These are phyloP conservation scores for Podospora appendiculata DNA, from an alignment of 495 filamentous ascomycete species.

Conservation along the genomic window DNA sequence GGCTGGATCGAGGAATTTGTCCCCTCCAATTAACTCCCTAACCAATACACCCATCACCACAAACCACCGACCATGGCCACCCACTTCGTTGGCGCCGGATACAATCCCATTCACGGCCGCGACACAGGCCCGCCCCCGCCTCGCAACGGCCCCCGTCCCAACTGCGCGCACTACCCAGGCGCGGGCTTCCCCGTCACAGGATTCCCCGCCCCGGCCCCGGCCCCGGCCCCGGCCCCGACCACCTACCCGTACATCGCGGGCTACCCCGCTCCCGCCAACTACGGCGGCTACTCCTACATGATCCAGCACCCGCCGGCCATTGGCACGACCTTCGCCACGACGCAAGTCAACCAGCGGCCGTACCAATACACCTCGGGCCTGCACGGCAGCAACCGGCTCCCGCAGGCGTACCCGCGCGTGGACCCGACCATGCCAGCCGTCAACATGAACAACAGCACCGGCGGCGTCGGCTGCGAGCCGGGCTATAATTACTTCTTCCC, in stretches of 20 bases:
- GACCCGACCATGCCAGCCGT: slow-evolving; percentile 45
- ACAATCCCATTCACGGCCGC: slow-evolving; percentile 18
- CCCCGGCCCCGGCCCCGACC: neutral
- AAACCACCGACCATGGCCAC: neutral
- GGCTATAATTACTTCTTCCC: slow-evolving; percentile 48
- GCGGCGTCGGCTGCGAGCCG: slow-evolving; percentile 44
- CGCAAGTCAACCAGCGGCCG: neutral
- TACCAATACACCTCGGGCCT: slow-evolving; percentile 16
- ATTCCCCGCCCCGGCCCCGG: neutral
- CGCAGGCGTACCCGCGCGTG: slow-evolving; percentile 25
- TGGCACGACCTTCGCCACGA: slow-evolving; percentile 7
- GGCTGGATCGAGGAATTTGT: neutral
- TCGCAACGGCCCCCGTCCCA: neutral
- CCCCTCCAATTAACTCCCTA: neutral
- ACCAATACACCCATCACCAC: neutral
- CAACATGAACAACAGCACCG: slow-evolving; percentile 48
- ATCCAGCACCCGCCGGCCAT: neutral
- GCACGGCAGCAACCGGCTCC: slow-evolving; percentile 17
- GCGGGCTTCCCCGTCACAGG: neutral
- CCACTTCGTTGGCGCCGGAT: slow-evolving; percentile 7
- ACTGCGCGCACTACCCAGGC: neutral
- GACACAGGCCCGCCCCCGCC: slow-evolving; percentile 18
- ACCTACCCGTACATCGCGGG: neutral
- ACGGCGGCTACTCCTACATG: neutral
- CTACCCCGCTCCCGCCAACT: neutral